Conservation (phyloP, 2,329 filamentous ascomycete genomes). For the Sphaceloma murrayae region DNA sequence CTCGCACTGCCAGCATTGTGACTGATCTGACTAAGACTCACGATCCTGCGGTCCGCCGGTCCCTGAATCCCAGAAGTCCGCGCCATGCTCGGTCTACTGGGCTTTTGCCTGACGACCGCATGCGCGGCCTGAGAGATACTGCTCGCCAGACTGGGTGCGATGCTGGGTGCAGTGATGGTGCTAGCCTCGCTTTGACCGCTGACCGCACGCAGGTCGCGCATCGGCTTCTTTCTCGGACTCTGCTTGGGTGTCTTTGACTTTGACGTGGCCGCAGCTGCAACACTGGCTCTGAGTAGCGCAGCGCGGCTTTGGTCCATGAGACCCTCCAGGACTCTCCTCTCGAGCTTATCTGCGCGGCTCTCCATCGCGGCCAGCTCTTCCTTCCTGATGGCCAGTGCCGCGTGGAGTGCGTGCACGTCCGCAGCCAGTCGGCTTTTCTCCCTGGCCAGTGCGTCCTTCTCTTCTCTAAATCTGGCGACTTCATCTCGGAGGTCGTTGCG, state of each 20-base stretch:
- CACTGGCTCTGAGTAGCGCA: slow-evolving; percentile 53
- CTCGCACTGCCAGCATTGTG: slow-evolving; percentile 50
- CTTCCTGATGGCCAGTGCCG: slow-evolving; percentile 74
- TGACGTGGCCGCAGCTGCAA: not conserved
- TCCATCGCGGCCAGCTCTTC: slow-evolving; percentile 93
- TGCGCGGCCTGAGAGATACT: slow-evolving; percentile 20
- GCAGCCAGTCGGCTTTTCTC: slow-evolving; percentile 74
- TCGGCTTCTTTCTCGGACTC: slow-evolving; percentile 33
- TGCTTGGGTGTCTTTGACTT: slow-evolving; percentile 44
- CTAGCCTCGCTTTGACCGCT: slow-evolving; percentile 26
- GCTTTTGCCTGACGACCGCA: slow-evolving; percentile 39
- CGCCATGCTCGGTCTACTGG: slow-evolving; percentile 34
- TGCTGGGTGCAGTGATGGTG: slow-evolving; percentile 30
- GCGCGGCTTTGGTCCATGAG: slow-evolving; percentile 93
- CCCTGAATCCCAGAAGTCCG: slow-evolving; percentile 32
- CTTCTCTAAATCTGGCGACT: slow-evolving; percentile 51
- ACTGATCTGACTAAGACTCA: slow-evolving; percentile 83
- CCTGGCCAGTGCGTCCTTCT: slow-evolving; percentile 64
- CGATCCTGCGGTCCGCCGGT: slow-evolving; percentile 57
- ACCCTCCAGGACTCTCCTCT: slow-evolving; percentile 86
- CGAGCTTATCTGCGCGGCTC: slow-evolving; percentile 72
- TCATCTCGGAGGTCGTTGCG: slow-evolving; percentile 41
- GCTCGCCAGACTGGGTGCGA: slow-evolving; percentile 25
- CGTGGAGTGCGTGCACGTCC: slow-evolving; percentile 85
- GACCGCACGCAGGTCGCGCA: slow-evolving; percentile 33